These are phyloP conservation scores for Candida glaebosa DNA, from an alignment of 805 yeast genomes.

Conservation along the genomic window DNA sequence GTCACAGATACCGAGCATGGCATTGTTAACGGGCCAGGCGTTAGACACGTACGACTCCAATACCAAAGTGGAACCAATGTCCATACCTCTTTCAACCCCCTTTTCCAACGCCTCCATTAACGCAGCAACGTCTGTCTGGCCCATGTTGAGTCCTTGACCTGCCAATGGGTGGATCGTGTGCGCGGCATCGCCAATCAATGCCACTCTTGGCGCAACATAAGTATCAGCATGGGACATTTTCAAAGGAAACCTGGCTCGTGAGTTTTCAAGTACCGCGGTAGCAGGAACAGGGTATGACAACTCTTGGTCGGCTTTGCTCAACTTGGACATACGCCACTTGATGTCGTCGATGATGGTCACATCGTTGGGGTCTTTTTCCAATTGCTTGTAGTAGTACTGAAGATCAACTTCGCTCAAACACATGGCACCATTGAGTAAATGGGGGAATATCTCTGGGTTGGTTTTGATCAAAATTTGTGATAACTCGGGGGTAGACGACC, in stretches of 20 bases:
- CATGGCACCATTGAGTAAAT: slow-evolving; percentile 81
- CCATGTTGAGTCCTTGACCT: slow-evolving; percentile 98
- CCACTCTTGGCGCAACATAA: slow-evolving; percentile 79
- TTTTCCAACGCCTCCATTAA: slow-evolving; percentile 65
- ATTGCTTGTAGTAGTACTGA: slow-evolving; percentile 55
- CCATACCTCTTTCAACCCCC: slow-evolving; percentile 76
- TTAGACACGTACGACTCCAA: slow-evolving; percentile 84
- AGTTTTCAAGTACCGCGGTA: slow-evolving; percentile 50
- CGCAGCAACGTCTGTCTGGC: slow-evolving; percentile 84
- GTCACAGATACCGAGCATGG: slow-evolving; percentile 83
- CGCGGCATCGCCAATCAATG: slow-evolving; percentile 97
- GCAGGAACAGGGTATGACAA: slow-evolving; percentile 67
- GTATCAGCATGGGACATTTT: slow-evolving; percentile 87
- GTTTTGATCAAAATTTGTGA: slow-evolving; percentile 60
- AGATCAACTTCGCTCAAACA: slow-evolving; percentile 76
- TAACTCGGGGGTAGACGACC: slow-evolving; percentile 82
- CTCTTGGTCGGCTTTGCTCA: slow-evolving; percentile 45
- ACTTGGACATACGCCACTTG: slow-evolving; percentile 58
- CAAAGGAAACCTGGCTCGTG: slow-evolving; percentile 87
- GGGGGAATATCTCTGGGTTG: slow-evolving; percentile 59
- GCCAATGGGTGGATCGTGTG: slow-evolving; percentile 97
- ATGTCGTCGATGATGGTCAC: slow-evolving; percentile 62
- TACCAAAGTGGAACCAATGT: slow-evolving; percentile 77
- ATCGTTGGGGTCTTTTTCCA: slow-evolving; percentile 36
- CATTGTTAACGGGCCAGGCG: slow-evolving; percentile 78